phyloP scores from a whole-genome alignment of 768 basidiomycete genomes.

The Pleurotus eryngii region DNA sequence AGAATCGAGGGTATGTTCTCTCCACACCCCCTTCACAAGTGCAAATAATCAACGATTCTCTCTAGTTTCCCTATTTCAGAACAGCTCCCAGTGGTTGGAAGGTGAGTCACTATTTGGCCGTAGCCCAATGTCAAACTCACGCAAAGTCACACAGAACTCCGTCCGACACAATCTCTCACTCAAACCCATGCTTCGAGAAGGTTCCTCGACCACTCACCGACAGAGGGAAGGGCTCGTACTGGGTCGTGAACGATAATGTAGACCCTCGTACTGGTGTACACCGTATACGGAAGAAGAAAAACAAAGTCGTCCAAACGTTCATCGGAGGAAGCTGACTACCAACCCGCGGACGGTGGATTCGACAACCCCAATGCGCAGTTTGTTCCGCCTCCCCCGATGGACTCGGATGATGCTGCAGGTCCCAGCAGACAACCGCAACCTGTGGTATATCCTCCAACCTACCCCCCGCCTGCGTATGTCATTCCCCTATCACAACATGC shows the following conservation, averaged over 20 bases:
- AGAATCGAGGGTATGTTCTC: constrained; percentile 69
- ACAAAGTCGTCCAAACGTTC: constrained; percentile 51
- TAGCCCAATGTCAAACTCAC: constrained; percentile 32
- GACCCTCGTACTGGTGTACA: constrained; percentile 89
- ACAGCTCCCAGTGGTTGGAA: constrained; percentile 90
- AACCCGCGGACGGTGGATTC: constrained; percentile 48
- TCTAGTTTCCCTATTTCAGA: constrained; percentile 85
- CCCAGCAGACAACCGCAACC: constrained; percentile 59
- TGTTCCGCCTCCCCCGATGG: constrained; percentile 49
- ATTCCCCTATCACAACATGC: neutral
- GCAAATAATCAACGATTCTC: constrained; percentile 13
- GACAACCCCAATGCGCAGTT: constrained; percentile 56
- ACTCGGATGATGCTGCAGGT: constrained; percentile 52
- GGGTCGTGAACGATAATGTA: constrained; percentile 89
- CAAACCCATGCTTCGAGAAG: constrained; percentile 91
- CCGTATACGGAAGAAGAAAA: constrained; percentile 86
- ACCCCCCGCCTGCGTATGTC: constrained; percentile 56
- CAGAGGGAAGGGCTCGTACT: constrained; percentile 87
- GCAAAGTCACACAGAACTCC: constrained; percentile 58
- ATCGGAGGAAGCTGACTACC: constrained; percentile 65
- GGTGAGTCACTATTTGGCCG: constrained; percentile 48
- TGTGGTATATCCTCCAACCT: constrained; percentile 23
- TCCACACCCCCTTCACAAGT: neutral
- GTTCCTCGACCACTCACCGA: constrained; percentile 89
- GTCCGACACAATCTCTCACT: constrained; percentile 88